Conservation (phyloP, 768 basidiomycete species). For the Phanerochaete sordida region DNA sequence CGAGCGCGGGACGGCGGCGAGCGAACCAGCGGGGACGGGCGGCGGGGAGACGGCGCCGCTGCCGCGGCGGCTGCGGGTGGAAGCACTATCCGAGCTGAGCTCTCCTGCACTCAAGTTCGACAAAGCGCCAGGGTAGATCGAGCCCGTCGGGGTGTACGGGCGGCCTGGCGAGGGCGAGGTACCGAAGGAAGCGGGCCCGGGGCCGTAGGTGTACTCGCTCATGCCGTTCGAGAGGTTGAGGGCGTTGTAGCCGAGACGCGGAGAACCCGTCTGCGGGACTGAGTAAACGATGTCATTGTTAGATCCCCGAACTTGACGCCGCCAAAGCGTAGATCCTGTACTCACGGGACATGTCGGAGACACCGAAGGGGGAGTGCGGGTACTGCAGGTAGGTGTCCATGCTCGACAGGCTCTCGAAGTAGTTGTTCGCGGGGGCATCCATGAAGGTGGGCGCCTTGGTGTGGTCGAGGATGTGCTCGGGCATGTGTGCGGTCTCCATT, state of each 20-base stretch:
- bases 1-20: slow-evolving; percentile 65
- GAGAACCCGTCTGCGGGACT: slow-evolving; percentile 55
- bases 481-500: slow-evolving; percentile 46
- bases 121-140: slow-evolving; percentile 71
- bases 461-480: slow-evolving; percentile 43
- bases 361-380: slow-evolving; percentile 61
- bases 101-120: slow-evolving; percentile 71
- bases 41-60: slow-evolving; percentile 57
- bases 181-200: slow-evolving; percentile 48
- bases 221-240: slow-evolving; percentile 55
- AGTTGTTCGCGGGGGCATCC: slow-evolving; percentile 36
- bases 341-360: slow-evolving; percentile 60
- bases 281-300: not conserved
- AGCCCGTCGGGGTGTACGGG: slow-evolving; percentile 65
- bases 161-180: slow-evolving; percentile 46
- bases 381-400: slow-evolving; percentile 63
- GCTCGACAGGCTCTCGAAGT: slow-evolving; percentile 42
- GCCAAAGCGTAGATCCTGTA: slow-evolving; percentile 19
- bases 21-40: slow-evolving; percentile 41
- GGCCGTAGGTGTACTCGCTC: slow-evolving; percentile 58
- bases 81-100: slow-evolving; percentile 67
- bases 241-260: slow-evolving; percentile 58
- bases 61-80: slow-evolving; percentile 64
- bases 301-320: slow-evolving; percentile 10
- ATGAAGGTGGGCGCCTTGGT: slow-evolving; percentile 49